Conservation (phyloP, 1,284 basidiomycete genomes). For the Tetrapyrgos nigripes region DNA sequence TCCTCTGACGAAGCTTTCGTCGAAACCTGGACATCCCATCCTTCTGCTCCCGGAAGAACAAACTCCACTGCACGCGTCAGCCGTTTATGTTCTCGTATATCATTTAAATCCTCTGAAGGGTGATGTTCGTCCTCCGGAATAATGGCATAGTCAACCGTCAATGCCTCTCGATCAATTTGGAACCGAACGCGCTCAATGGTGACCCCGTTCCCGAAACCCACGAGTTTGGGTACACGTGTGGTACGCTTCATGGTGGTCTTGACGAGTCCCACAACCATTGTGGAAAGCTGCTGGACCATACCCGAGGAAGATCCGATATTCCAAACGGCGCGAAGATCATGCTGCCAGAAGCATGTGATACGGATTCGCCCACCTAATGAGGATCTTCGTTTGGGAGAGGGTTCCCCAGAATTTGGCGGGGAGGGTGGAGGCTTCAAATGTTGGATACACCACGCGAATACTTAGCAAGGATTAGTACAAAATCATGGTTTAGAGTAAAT, state of each 20-base stretch:
- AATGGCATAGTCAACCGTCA: slow-evolving; percentile 88
- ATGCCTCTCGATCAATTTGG: slow-evolving; percentile 81
- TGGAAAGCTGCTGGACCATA: slow-evolving; percentile 76
- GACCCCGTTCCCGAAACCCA: slow-evolving; percentile 85
- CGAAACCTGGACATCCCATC: slow-evolving; percentile 89
- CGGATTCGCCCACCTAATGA: slow-evolving; percentile 54
- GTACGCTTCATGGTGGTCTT: slow-evolving; percentile 80
- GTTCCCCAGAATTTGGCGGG: slow-evolving; percentile 33
- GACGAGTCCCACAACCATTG: slow-evolving; percentile 82
- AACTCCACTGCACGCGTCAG: slow-evolving; percentile 84
- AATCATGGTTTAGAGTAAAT: slow-evolving; percentile 3
- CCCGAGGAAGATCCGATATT: slow-evolving; percentile 68
- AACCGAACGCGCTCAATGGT: slow-evolving; percentile 81
- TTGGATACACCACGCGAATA: slow-evolving; percentile 95
- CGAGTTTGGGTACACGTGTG: slow-evolving; percentile 75
- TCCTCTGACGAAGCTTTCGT: slow-evolving; percentile 75
- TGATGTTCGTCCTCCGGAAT: slow-evolving; percentile 76
- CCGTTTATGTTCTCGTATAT: slow-evolving; percentile 67
- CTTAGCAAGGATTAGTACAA: slow-evolving; percentile 42
- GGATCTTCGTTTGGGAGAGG: slow-evolving; percentile 38
- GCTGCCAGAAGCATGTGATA: slow-evolving; percentile 95
- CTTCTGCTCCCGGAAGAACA: slow-evolving; percentile 76
- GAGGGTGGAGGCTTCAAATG: slow-evolving; percentile 50
- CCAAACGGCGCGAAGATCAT: slow-evolving; percentile 92
- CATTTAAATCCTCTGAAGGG: slow-evolving; percentile 59